phyloP scores from a whole-genome alignment of 192 early-diverging fungal genomes.

The Coemansia biformis region DNA sequence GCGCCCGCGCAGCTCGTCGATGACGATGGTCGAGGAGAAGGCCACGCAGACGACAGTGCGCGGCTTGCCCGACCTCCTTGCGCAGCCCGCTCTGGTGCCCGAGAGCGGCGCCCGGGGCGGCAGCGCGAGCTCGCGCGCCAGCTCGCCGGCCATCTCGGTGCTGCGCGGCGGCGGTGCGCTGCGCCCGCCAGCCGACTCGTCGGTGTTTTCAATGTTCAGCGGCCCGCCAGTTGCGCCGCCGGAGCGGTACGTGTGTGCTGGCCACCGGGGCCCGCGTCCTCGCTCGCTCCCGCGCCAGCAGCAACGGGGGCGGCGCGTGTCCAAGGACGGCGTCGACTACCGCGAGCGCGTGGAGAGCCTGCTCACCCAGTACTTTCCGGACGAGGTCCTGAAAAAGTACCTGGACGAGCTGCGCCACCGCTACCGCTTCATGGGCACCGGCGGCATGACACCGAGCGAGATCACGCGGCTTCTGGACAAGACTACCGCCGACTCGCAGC shows the following conservation, averaged over 20 bases:
- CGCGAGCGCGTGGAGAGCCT: constrained; percentile 43
- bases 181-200: constrained; percentile 2
- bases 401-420: constrained; percentile 48
- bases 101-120: constrained; percentile 9
- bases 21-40: constrained; percentile 41
- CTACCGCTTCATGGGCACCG: constrained; percentile 46
- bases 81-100: constrained; percentile 1
- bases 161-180: constrained; percentile 47
- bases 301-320: constrained; percentile 21
- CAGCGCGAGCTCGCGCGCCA: no score
- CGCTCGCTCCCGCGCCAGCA: constrained; percentile 20
- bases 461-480: constrained; percentile 34
- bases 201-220: constrained; percentile 39
- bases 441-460: constrained; percentile 41
- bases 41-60: constrained; percentile 45
- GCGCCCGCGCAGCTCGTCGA: constrained; percentile 35
- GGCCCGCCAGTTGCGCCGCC: constrained; percentile 44
- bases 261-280: neutral
- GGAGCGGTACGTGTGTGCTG: constrained; percentile 11
- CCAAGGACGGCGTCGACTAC: constrained; percentile 43
- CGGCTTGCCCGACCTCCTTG: constrained; percentile 27
- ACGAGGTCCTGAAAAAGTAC: constrained; percentile 34
- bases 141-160: constrained; percentile 20
- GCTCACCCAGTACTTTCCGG: constrained; percentile 46
- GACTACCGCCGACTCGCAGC: constrained; percentile 25